These are phyloP conservation scores for Auriscalpium vulgare DNA, from an alignment of 768 basidiomycete species.

Conservation along the genomic window DNA sequence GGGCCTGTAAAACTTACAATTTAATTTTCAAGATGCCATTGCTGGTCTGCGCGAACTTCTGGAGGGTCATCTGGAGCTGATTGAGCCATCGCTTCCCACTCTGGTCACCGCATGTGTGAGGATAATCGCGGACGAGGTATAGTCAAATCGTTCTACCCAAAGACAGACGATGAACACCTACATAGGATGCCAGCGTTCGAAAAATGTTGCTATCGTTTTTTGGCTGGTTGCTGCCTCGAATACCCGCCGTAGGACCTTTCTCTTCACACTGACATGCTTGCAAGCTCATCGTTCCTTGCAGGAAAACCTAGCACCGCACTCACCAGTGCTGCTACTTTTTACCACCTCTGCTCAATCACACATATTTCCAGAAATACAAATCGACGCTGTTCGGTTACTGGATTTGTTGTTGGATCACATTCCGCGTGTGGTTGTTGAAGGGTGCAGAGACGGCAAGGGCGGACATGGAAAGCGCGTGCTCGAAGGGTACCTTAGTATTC, in stretches of 20 bases:
- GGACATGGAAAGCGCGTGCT: constrained; percentile 58
- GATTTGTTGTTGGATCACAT: constrained; percentile 64
- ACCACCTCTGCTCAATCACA: constrained; percentile 87
- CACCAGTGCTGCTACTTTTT: constrained; percentile 72
- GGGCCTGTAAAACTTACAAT: background rate
- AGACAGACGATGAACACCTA: background rate
- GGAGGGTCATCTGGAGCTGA: constrained; percentile 47
- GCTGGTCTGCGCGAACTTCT: constrained; percentile 67
- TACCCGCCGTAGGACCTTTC: constrained; percentile 41
- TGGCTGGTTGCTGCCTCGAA: constrained; percentile 60
- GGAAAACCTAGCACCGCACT: constrained; percentile 69
- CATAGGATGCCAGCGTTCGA: constrained; percentile 73
- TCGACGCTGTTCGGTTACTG: constrained; percentile 81
- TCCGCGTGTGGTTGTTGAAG: constrained; percentile 56
- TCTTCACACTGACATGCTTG: background rate
- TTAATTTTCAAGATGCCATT: constrained; percentile 54
- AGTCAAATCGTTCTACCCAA: constrained; percentile 11
- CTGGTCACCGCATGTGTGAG: constrained; percentile 59
- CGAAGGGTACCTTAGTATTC: constrained; percentile 74
- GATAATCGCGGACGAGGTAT: constrained; percentile 76
- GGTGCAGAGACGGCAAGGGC: constrained; percentile 51
- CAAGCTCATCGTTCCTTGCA: constrained; percentile 22
- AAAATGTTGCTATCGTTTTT: constrained; percentile 64
- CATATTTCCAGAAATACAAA: constrained; percentile 90
- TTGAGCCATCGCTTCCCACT: constrained; percentile 42